Evolutionary conservation across 2,329 filamentous ascomycete genomes (phyloP), one percentile per base, ranked within the genome.

Genomic region (Drechslera avenae): DNA sequence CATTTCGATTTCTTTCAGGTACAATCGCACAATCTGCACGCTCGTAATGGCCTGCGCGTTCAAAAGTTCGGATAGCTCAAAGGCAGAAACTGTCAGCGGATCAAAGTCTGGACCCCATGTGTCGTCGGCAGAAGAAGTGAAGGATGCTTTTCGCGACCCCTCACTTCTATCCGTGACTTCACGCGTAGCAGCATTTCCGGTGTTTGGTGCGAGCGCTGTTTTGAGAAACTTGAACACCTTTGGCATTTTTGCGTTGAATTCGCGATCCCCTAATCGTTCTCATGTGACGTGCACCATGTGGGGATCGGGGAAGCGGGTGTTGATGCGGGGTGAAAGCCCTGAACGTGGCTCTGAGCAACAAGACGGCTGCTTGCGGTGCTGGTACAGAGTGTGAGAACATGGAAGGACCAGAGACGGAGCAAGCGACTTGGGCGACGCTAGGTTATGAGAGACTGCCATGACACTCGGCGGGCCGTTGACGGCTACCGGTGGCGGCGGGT

Each of bases 1-100:
- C 43, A 66, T 48, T 31, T 71, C 69, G 43, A 72, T 73, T 33
- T 72, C 64, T 12, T 63, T 59, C 17, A 73, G 50, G 54, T 72
- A 72, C 13, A 66, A 44, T 33, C 71, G 63, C 23, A 73, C 67
- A 44, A 73, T 71, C 45, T 72, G 69, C 5, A 73, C 70, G 21
- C 68, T 71, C 4, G 66, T 65, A 9, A 73, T 60, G 4, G 57
- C 62, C 9, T 62, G 55, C 8, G 66, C 59, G 41, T 66, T 65
- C 31, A 73, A 44, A 46, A 73, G 57, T 41, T 69, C 62, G 3
- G 68, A 66, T 2, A 72, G 57, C 49, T 69, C 64, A 23, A 61
- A 70, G 3, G 69, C 70, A 3, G 68, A 67, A 1, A 60, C 53
- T 2, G 62, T 57, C 21, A 73, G 66, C 4, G 67, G 69, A 47